These are phyloP conservation scores for Vitis labrusca DNA, from an alignment of 164 flowering plant species.

Conservation along the genomic window DNA sequence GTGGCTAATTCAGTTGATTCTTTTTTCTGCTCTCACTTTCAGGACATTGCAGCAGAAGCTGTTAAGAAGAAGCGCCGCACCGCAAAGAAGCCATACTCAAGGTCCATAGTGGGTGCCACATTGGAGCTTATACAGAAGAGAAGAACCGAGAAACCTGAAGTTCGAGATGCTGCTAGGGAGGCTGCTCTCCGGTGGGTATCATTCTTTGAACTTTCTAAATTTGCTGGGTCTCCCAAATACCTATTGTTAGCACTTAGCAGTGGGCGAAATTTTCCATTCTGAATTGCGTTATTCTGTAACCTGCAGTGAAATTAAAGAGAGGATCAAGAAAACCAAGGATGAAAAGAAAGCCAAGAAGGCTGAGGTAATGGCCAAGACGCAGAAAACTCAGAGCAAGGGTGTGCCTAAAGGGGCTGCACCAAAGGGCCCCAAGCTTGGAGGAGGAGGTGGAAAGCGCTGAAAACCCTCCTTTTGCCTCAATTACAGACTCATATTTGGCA, in stretches of 20 bases:
- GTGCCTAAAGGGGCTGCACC: constrained; percentile 27
- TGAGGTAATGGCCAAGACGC: constrained; percentile 31
- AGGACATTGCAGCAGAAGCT: constrained; percentile 32
- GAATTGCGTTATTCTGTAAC: background rate
- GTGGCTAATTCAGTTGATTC: background rate
- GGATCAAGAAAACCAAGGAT: constrained; percentile 47
- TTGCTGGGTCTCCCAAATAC: background rate
- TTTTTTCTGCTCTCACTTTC: background rate
- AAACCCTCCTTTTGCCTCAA: background rate
- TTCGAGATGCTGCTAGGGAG: constrained; percentile 36
- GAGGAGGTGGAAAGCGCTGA: constrained; percentile 48
- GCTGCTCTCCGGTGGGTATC: constrained; percentile 30
- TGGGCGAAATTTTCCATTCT: background rate
- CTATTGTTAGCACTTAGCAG: too few species aligned
- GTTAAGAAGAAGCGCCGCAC: constrained; percentile 34
- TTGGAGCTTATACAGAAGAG: constrained; percentile 36
- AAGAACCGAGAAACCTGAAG: constrained; percentile 33
- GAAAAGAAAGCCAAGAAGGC: constrained; percentile 52
- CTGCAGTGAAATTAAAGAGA: constrained; percentile 46
- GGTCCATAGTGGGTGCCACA: constrained; percentile 39
- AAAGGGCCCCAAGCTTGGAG: constrained; percentile 45
- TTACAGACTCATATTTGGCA: background rate
- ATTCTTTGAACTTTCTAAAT: background rate
- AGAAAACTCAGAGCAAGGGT: constrained; percentile 27
- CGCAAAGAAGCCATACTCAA: constrained; percentile 36